Conservation (phyloP, 768 basidiomycete species). For the Galerina marginata region DNA sequence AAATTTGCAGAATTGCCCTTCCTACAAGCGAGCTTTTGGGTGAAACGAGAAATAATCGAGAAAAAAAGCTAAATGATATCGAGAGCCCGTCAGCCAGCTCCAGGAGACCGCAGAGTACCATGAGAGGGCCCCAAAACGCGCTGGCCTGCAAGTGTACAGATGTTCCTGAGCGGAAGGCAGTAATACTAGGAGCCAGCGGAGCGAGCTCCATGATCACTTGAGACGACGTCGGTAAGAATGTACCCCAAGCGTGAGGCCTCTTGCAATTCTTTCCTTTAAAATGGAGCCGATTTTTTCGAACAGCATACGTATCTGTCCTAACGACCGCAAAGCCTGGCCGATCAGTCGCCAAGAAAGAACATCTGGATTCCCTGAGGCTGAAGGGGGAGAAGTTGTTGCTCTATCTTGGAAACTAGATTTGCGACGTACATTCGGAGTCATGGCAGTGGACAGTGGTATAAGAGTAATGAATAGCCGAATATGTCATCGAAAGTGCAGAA, state of each 20-base stretch:
- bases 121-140: neutral
- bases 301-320: neutral
- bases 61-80: neutral
- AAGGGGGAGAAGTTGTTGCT: too few species aligned
- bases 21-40: too few species aligned
- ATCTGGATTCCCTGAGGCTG: neutral
- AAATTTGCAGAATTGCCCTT: neutral
- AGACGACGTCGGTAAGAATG: neutral
- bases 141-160: neutral
- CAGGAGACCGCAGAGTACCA: neutral
- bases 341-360: neutral
- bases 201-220: neutral
- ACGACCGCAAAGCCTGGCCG: neutral
- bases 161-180: neutral
- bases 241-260: too few species aligned
- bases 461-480: neutral
- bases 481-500: neutral
- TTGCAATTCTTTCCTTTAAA: neutral
- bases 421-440: too few species aligned
- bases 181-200: neutral
- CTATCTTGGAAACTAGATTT: too few species aligned
- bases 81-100: neutral
- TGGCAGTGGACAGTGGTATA: neutral
- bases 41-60: neutral
- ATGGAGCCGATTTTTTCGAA: neutral